Evolutionary conservation across 345 rosid species (phyloP), one percentile per base, ranked within the genome.

Genomic region (Brassica cretica): DNA sequence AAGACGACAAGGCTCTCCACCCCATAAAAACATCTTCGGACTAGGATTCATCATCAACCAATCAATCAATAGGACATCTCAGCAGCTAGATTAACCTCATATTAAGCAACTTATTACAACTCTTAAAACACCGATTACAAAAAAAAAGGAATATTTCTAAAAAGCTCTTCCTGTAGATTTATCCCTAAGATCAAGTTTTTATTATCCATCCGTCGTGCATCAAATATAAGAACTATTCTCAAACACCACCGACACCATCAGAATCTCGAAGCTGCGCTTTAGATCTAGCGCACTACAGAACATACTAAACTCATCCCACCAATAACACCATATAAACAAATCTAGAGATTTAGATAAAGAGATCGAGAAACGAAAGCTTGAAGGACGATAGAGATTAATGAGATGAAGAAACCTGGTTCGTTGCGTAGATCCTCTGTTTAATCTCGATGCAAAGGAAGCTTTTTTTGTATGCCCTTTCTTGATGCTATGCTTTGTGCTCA

Each of bases 1-100:
- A n/a, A 33, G 69, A 66, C 29, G 32, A 75, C 70, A 70, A 56
- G 14, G 29, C 72, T 74, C 76, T 70, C 71, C 29, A 12, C 59
- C 18, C 70, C 66, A 29, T 79, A 62, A 78, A 77, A 37, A 37
- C 44, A 72, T 32, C 51, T 1, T 18, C 27, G 74, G 61, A 70
- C 70, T 21, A 11, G 4, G 72, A 80, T 66, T 70, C 11, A 18
- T 73, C 66, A 77, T 72, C 21, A 51, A 46, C n/a, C 55, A 51
- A 16, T 16, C 64, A 68, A 66, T 59, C 71, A 30, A 71, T 9
- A 15, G n/a, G 73, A 80, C 76, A 71, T 61, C 66, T 71, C 64
- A 76, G 64, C 62, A 70, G 76, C 83, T 71, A 71, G 19, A 70
- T 70, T 68, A 49, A 44, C 69, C 77, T 58, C 77, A 73, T 11